Percentiles rank a stretch among this genome's conserved stretches.
Evolutionary conservation across 331 rosid genomes (phyloP).

Genomic region (Rhamnella rubrinervis): DNA sequence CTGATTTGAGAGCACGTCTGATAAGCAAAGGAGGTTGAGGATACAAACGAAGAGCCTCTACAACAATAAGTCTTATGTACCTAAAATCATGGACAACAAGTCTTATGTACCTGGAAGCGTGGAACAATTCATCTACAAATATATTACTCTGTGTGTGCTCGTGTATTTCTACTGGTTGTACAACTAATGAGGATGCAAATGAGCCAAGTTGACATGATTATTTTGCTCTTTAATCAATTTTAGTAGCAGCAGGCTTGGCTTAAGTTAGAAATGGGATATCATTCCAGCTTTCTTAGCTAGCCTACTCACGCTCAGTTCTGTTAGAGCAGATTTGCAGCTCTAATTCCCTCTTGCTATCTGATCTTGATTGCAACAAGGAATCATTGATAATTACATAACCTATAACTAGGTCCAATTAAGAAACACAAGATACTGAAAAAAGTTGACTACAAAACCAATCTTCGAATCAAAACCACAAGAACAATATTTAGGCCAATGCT

Average conservation of each 20-base stretch:
- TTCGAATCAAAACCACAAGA: neutral
- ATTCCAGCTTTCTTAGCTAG: neutral
- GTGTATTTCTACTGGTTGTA: neutral
- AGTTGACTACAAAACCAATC: neutral
- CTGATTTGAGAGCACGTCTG: constrained; percentile 82
- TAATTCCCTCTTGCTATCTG: neutral
- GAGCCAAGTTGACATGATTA: neutral
- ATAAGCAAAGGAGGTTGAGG: constrained; percentile 95
- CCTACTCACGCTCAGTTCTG: neutral
- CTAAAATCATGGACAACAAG: constrained; percentile 28
- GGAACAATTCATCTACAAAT: neutral
- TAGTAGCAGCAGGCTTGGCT: neutral
- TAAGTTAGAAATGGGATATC: neutral
- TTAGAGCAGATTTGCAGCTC: neutral
- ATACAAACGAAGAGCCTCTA: constrained; percentile 89
- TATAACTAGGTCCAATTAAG: too few relatives aligned
- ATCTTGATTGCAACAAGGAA: neutral
- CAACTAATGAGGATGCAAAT: constrained; percentile 7
- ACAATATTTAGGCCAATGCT: neutral
- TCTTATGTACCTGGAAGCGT: neutral
- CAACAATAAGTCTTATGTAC: constrained; percentile 75
- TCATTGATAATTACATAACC: too few relatives aligned
- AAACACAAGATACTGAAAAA: neutral
- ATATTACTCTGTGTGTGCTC: neutral
- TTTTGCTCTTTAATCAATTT: neutral